phyloP scores from a whole-genome alignment of 805 yeast genomes.

The Pichia ethanolica region DNA sequence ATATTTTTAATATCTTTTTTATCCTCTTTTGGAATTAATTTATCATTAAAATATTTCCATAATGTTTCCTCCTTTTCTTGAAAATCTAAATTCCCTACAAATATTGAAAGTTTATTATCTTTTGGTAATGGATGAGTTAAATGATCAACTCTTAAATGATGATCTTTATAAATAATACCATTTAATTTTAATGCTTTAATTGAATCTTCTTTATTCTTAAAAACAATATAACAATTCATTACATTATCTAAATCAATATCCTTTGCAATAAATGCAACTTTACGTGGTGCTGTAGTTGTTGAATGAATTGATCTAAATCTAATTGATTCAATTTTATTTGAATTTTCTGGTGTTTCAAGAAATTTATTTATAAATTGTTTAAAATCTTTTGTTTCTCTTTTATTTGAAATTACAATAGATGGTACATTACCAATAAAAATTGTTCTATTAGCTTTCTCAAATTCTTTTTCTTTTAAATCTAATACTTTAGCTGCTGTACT shows the following conservation, averaged over 20 bases:
- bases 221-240: conserved; percentile 85
- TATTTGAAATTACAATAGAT: conserved; percentile 54
- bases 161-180: conserved; percentile 57
- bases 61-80: conserved; percentile 86
- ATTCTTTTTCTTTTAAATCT: conserved; percentile 62
- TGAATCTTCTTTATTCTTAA: conserved; percentile 44
- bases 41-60: conserved; percentile 66
- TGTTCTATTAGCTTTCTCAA: conserved; percentile 76
- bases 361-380: conserved; percentile 49
- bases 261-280: conserved; percentile 80
- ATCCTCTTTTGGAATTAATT: conserved; percentile 37
- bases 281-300: conserved; percentile 81
- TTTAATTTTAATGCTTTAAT: conserved; percentile 45
- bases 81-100: conserved; percentile 90
- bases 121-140: conserved; percentile 86
- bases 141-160: conserved; percentile 86
- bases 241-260: conserved; percentile 74
- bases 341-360: conserved; percentile 9
- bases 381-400: conserved; percentile 53
- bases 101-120: conserved; percentile 75
- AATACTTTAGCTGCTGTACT: conserved; percentile 36
- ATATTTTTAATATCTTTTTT: conserved; percentile 28
- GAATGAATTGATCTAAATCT: conserved; percentile 92
- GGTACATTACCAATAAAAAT: conserved; percentile 85
- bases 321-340: conserved; percentile 49